Percentiles rank a stretch among this genome's conserved stretches.
These are phyloP conservation scores for Cyclostephanos tholiformis DNA, from an alignment of 108 stramenopile species.

Conservation along the genomic window DNA sequence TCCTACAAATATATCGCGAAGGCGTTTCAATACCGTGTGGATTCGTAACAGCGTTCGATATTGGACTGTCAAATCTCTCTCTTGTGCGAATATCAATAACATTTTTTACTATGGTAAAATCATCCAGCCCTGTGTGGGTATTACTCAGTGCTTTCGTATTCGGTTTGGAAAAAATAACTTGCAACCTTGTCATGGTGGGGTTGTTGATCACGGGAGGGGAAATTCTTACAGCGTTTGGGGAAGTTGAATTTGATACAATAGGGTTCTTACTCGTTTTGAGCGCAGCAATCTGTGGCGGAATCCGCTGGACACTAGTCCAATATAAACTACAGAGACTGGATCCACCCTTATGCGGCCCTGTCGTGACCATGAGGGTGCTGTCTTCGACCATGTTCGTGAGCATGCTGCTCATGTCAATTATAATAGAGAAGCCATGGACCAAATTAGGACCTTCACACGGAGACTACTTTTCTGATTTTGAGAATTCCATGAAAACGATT, in stretches of 20 bases:
- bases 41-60: constrained; percentile 74
- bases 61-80: constrained; percentile 83
- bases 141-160: constrained; percentile 79
- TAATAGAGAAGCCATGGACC: constrained; percentile 69
- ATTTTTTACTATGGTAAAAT: constrained; percentile 90
- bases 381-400: constrained; percentile 77
- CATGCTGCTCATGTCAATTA: constrained; percentile 68
- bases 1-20: not conserved
- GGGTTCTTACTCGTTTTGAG: constrained; percentile 75
- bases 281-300: constrained; percentile 73
- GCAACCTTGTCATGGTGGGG: constrained; percentile 69
- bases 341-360: constrained; percentile 79
- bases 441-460: constrained; percentile 49
- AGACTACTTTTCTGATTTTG: constrained; percentile 34
- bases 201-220: constrained; percentile 75
- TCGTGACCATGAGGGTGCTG: constrained; percentile 82
- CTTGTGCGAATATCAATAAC: constrained; percentile 80
- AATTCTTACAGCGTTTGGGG: constrained; percentile 75
- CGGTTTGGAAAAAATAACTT: constrained; percentile 81
- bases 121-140: constrained; percentile 86
- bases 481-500: constrained; percentile 50
- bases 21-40: constrained; percentile 81
- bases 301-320: constrained; percentile 88
- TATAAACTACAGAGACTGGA: constrained; percentile 77
- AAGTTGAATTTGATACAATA: constrained; percentile 56